These are phyloP conservation scores for Persicaria tinctoria DNA, from an alignment of 148 eudicot genomes.

Conservation along the genomic window DNA sequence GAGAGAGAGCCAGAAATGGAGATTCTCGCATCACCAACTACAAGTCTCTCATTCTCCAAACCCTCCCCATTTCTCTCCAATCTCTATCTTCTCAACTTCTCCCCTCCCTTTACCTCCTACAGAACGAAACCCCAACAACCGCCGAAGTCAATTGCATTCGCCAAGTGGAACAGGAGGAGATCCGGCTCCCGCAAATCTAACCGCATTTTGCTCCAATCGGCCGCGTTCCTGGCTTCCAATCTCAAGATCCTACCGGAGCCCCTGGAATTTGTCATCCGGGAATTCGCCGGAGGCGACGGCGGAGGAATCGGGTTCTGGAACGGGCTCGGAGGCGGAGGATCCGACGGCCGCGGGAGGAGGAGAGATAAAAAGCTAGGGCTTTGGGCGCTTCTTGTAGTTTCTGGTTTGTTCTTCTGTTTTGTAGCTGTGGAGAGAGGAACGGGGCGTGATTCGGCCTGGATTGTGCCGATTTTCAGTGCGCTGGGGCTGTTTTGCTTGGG, in stretches of 20 bases:
- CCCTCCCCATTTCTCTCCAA: neutral
- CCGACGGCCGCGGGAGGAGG: conserved; percentile 40
- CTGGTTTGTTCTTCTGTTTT: conserved; percentile 31
- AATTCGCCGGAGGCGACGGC: conserved; percentile 51
- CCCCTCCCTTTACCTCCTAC: neutral
- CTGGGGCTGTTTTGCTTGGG: conserved; percentile 29
- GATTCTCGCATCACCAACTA: neutral
- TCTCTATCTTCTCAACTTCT: neutral
- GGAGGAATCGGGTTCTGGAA: conserved; percentile 33
- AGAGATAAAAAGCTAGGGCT: conserved; percentile 33
- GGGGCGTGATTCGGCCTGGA: conserved; percentile 18
- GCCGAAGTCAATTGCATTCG: conserved; percentile 1
- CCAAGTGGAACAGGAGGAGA: conserved; percentile 39
- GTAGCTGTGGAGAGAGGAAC: conserved; percentile 31
- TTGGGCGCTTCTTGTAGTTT: conserved; percentile 30
- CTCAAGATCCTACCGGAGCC: conserved; percentile 65
- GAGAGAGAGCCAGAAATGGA: neutral
- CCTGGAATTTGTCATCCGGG: conserved; percentile 34
- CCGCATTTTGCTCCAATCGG: conserved; percentile 34
- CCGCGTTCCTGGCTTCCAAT: conserved; percentile 39
- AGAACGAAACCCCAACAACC: neutral
- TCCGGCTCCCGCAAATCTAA: conserved; percentile 32
- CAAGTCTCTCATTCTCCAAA: neutral
- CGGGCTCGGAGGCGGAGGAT: conserved; percentile 40
- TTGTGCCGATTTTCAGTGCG: conserved; percentile 24